Evolutionary conservation across 306 rosid species (phyloP), one percentile per base, ranked within the genome.

Genomic region (Sophora flavescens): DNA sequence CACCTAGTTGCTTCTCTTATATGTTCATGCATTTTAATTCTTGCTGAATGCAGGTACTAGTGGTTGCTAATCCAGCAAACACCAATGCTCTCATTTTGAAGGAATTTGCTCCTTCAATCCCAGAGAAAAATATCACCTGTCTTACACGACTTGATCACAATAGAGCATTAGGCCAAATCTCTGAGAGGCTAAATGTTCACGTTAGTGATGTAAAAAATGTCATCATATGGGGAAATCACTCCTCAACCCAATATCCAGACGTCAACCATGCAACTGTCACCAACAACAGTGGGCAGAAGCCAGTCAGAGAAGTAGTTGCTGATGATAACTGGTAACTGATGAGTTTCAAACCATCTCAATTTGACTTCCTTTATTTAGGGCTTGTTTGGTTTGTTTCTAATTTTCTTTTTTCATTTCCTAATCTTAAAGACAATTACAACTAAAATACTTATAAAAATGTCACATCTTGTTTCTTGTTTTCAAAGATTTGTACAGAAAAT

Each of bases 11-110:
- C 45, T 68, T 12, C 30, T 69, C 14, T 80, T 36, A 33, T 36
- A 33, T 74, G 61, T 48, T 75, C 22, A 61, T 65, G 54, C 61
- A 56, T 61, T 68, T 50, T 13, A 71, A 74, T 38, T 61, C 32
- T 62, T 58, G 70, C 5, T 26, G 28, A 16, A 15, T 79, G 45
- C 76, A 94, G 98, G 97, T 95, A 61, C 61, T 95, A 78, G 99
- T 95, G 75, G 90, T 95, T 69, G 99, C 99, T 8, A 90, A 95
- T 84, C 99, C 99, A 8, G 97, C 97, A 62, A 92, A 95, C 87
- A 95, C 97, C 30, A 95, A 92, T 78, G 96, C 96, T 66, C 88
- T 92, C 41, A 83, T 95, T 74, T 63, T 95, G 86, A 95, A 90
- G 83, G 97, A 95, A 66, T 92, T 72, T 70, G 96, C 96, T 53